phyloP scores from a whole-genome alignment of 192 early-diverging fungal species.

The Coemansia sp. region DNA sequence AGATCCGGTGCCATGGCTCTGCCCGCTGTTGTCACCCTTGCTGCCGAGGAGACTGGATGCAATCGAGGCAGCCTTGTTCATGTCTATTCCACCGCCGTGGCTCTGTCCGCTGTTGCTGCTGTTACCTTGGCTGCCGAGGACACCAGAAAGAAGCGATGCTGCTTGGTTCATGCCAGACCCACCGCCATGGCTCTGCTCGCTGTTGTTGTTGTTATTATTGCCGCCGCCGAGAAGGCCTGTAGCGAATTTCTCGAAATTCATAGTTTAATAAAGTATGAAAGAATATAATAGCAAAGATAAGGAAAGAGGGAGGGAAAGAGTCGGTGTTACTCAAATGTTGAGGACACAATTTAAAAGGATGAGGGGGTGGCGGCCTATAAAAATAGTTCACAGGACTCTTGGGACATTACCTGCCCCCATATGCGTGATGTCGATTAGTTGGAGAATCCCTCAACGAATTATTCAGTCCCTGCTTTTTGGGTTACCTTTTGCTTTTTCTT shows the following conservation, averaged over 20 bases:
- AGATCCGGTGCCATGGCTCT: conserved; percentile 2
- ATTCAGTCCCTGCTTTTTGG: too few species aligned
- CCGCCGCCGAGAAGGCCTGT: conserved; percentile 11
- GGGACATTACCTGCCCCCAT: too few species aligned
- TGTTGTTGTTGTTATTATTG: conserved; percentile 5
- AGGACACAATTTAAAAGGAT: not conserved
- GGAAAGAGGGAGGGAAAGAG: not conserved
- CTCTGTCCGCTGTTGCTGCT: conserved; percentile 8
- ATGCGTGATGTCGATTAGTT: not conserved
- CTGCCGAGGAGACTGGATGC: conserved; percentile 29
- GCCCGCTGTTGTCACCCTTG: not conserved
- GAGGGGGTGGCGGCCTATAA: not conserved
- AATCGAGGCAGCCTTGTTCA: conserved; percentile 19
- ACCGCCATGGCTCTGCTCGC: not conserved
- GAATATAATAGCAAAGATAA: not conserved
- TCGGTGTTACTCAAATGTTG: not conserved
- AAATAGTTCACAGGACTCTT: not conserved
- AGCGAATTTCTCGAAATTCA: conserved; percentile 45
- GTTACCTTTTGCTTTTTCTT: not conserved
- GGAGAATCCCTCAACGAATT: too few species aligned
- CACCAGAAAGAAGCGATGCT: conserved; percentile 22
- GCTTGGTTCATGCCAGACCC: conserved; percentile 27
- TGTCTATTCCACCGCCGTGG: conserved; percentile 20
- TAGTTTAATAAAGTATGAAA: conserved; percentile 4
- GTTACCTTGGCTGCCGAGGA: conserved; percentile 29